These are phyloP conservation scores for Oryza meyeriana DNA, from an alignment of 176 grass and related monocot genomes.

Conservation along the genomic window DNA sequence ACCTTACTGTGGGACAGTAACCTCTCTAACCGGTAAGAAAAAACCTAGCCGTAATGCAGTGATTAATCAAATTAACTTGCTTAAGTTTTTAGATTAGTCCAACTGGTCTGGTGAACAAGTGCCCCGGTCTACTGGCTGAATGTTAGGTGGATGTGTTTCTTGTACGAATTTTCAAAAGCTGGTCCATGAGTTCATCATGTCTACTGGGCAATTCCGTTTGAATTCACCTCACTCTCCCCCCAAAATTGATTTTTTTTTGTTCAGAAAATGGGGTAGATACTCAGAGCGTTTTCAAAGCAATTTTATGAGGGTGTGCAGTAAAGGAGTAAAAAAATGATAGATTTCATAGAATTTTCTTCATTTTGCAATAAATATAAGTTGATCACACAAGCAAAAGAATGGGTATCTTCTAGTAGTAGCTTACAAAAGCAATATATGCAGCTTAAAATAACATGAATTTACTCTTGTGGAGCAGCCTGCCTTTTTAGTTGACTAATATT, in stretches of 20 bases:
- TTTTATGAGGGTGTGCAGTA: not conserved
- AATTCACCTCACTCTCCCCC: not conserved
- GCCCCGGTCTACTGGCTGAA: not conserved
- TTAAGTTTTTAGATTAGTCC: not conserved
- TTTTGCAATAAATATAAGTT: not conserved
- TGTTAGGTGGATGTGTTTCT: not conserved
- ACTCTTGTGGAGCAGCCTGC: not conserved
- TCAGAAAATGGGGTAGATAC: not conserved
- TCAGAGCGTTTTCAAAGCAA: not conserved
- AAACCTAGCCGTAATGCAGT: not conserved
- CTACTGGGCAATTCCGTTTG: not conserved
- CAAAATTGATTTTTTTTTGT: not conserved
- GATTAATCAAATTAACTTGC: not conserved
- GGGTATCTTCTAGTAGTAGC: not conserved
- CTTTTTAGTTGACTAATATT: conserved; percentile 25
- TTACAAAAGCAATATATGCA: not conserved
- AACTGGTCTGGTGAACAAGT: not conserved
- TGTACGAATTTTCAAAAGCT: not conserved
- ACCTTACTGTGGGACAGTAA: no score
- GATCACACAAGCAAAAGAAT: not conserved
- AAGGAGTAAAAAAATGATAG: not conserved
- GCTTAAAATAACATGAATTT: not conserved
- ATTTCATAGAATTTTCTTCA: not conserved
- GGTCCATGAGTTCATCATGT: not conserved
- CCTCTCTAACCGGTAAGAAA: no score